Evolutionary conservation across 805 yeast species (phyloP).

Genomic region (Teunomyces barrocoloradensis): DNA sequence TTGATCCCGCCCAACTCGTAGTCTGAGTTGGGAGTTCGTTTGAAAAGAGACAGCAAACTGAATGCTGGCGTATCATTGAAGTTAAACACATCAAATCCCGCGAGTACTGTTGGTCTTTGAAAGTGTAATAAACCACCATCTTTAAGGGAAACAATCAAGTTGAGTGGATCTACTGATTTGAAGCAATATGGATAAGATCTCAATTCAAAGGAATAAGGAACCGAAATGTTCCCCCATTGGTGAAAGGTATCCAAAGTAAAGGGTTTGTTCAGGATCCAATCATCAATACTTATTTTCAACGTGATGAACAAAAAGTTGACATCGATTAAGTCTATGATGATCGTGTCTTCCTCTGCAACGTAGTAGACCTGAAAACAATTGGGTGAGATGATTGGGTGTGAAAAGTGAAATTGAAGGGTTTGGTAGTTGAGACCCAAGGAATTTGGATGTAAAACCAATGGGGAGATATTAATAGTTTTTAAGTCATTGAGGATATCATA

Average conservation of each 20-base stretch:
- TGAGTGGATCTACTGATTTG: slow-evolving; percentile 42
- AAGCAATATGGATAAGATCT: slow-evolving; percentile 50
- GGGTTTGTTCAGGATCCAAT: slow-evolving; percentile 34
- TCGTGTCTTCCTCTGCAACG: slow-evolving; percentile 16
- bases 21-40: slow-evolving; percentile 12
- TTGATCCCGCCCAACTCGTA: slow-evolving; percentile 35
- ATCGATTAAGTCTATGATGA: slow-evolving; percentile 56
- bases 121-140: slow-evolving; percentile 79
- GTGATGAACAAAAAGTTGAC: slow-evolving; percentile 52
- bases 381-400: slow-evolving; percentile 17
- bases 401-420: slow-evolving; percentile 26
- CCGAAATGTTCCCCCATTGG: slow-evolving; percentile 66
- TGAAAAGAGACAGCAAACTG: slow-evolving; percentile 22
- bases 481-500: slow-evolving; percentile 30
- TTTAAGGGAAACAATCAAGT: slow-evolving; percentile 56
- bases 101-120: slow-evolving; percentile 26
- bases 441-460: slow-evolving; percentile 35
- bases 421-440: slow-evolving; percentile 33
- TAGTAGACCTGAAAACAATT: slow-evolving; percentile 12
- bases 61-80: slow-evolving; percentile 50
- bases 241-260: slow-evolving; percentile 29
- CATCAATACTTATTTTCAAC: slow-evolving; percentile 38
- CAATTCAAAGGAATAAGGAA: slow-evolving; percentile 58
- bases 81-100: slow-evolving; percentile 40
- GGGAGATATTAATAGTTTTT: slow-evolving; percentile 35